Base-by-base conservation (phyloP, 169 alveolate species). In the Miamiensis avidus region DNA sequence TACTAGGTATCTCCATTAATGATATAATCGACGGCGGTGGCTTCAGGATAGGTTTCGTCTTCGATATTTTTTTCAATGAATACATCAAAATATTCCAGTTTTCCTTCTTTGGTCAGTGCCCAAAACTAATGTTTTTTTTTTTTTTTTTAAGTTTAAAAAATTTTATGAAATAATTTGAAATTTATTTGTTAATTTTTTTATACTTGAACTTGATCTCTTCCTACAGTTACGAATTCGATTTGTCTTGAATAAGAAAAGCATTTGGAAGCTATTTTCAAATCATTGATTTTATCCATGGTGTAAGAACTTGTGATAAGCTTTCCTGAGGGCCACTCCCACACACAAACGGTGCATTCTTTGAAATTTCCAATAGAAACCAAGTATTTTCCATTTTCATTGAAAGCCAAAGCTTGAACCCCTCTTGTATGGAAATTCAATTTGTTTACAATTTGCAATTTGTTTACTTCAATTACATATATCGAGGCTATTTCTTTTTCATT, bases 291-390 rank as follows among this genome's bases (percentile, higher is more conserved):
- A 29, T 87, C 85, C 28, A 93, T 32, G 25, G 93, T 86, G 78
- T 91, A 88, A 28, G 90, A 88, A 15, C 85, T 76, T 1, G 91
- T 89, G 11, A 90, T 34, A 1, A 86, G 65, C 33, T 86, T 86
- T 28, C 94, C 94, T 69, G 89, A 82, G 29, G 87, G 65, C 31
- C 88, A 86, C 81, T 93, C 94, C 98, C 98, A 95, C 28, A 93
- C 85, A 64, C 92, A 94, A 26, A 95, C 69, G 25, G 93, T 89
- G 78, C 93, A 93, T 81, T 95, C 98, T 76, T 92, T 94, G n/a
- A 89, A 64, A 29, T 91, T 88, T 30, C 97, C 97, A 29, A 91
- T 82, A 25, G 95, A 89, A 28, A 95, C 87, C 81, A 93, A 86
- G 78, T 91, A 91, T 73, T 87, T 88, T 29, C 89, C 79, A 78